Base-by-base conservation (phyloP, 192 early-diverging fungal species). In the Linnemannia zychae region DNA sequence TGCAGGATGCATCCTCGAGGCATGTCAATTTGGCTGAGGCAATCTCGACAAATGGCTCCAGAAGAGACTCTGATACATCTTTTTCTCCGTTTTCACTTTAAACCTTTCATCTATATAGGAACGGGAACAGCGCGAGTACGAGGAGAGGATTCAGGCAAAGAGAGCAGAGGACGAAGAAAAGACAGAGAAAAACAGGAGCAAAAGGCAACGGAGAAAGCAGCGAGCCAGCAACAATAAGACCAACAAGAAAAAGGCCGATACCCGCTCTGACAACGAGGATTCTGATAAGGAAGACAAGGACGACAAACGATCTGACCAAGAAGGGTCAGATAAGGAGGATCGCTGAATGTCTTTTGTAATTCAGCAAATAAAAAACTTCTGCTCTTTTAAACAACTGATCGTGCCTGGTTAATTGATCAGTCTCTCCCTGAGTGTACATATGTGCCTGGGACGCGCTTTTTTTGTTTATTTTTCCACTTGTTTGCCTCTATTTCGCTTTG, bases 111-210 rank as follows among this genome's bases (percentile, higher is more conserved):
- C 40, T 44, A 9, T n/a, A 57, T 81, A 92, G 91, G 94, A 93
- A 73, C 86, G 88, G 38, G 94, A 95, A 33, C 75, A 89, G 46
- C 82, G 80, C 48, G 91, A 92, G 68, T 93, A 90, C 48, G 91
- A 95, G 33, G 88, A 89, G 5, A 93, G 93, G 68, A 86, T 93
- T 20, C 88, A 74, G 24, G 79, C 74, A 40, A 90, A 94, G 40
- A 91, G 89, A 76, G 84, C 81, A 63, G 90, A 89, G 48, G 96
- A 96, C 72, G 96, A 96, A 20, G 95, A 95, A 77, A 93, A 92
- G 75, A 99, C 96, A 0, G 96, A 96, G 37, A 99, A 97, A 88
- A 95, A 93, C 69, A 89, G 97, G 36, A 92, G 94, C 38, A 98
- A 98, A 87, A 88, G 97, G 34, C 92, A 95, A 83, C 95, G 94